Conservation (phyloP, 106 monocot genomes). For the Apostasia ramifera region DNA sequence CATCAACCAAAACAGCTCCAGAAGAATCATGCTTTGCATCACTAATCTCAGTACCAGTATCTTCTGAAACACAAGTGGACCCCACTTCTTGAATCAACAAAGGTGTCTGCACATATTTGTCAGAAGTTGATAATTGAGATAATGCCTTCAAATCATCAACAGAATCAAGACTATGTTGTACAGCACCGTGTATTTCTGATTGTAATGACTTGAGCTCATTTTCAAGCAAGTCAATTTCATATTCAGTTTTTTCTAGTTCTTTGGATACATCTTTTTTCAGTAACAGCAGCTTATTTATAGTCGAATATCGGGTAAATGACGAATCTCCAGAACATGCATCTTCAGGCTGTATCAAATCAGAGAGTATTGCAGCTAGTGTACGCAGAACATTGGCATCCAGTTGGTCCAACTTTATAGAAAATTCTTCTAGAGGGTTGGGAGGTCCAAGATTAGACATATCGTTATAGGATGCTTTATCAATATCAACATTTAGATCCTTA, state of each 20-base stretch:
- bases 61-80: not conserved
- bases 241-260: slow-evolving; percentile 79
- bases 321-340: slow-evolving; percentile 65
- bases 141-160: slow-evolving; percentile 7
- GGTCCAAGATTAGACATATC: slow-evolving; percentile 6
- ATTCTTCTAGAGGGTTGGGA: slow-evolving; percentile 18
- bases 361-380: slow-evolving; percentile 31
- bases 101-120: not conserved
- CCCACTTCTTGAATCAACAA: not conserved
- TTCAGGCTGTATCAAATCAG: slow-evolving; percentile 51
- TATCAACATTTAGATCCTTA: slow-evolving; percentile 24
- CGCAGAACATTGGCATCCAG: slow-evolving; percentile 23
- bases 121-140: not conserved
- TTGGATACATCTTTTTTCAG: slow-evolving; percentile 58
- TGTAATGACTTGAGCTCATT: slow-evolving; percentile 39
- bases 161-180: not conserved
- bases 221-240: slow-evolving; percentile 81
- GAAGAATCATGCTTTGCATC: not conserved
- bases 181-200: not conserved
- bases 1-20: not conserved
- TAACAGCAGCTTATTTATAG: slow-evolving; percentile 36
- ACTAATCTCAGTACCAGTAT: slow-evolving; percentile 6
- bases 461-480: slow-evolving; percentile 9
- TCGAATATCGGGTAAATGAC: slow-evolving; percentile 16
- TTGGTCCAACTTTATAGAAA: slow-evolving; percentile 29